phyloP scores from a whole-genome alignment of 345 rosid species.

The Rhodamnia rubescens region DNA sequence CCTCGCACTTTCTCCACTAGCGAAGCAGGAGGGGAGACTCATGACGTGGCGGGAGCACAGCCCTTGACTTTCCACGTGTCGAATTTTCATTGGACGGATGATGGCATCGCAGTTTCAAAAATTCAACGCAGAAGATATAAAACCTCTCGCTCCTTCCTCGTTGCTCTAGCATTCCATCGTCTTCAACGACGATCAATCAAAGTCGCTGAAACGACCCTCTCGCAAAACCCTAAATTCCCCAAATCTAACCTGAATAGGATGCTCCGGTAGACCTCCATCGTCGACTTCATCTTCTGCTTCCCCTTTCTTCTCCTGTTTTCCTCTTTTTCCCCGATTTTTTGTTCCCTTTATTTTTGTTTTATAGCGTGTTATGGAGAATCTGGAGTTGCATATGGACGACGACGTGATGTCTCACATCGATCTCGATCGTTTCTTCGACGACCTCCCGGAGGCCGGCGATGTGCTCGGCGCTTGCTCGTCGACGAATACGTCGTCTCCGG shows the following conservation, averaged over 20 bases:
- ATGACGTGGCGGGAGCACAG: background rate
- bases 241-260: background rate
- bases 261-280: background rate
- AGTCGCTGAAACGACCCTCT: background rate
- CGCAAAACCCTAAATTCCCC: background rate
- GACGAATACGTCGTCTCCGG: conserved; percentile 10
- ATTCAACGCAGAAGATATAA: no score
- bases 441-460: conserved; percentile 4
- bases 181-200: background rate
- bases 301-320: background rate
- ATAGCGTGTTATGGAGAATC: background rate
- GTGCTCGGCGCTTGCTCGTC: background rate
- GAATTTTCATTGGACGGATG: conserved; percentile 16
- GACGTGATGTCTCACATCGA: conserved; percentile 16
- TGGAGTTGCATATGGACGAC: conserved; percentile 1
- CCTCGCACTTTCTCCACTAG: no score
- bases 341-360: fast-evolving
- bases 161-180: no score
- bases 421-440: conserved; percentile 14
- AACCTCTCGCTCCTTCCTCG: background rate
- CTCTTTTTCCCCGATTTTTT: no score
- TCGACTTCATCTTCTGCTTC: background rate
- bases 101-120: conserved; percentile 2
- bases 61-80: background rate
- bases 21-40: background rate